Base-by-base conservation (phyloP, 192 early-diverging fungal genomes). In the Gamsiella multidivaricata region DNA sequence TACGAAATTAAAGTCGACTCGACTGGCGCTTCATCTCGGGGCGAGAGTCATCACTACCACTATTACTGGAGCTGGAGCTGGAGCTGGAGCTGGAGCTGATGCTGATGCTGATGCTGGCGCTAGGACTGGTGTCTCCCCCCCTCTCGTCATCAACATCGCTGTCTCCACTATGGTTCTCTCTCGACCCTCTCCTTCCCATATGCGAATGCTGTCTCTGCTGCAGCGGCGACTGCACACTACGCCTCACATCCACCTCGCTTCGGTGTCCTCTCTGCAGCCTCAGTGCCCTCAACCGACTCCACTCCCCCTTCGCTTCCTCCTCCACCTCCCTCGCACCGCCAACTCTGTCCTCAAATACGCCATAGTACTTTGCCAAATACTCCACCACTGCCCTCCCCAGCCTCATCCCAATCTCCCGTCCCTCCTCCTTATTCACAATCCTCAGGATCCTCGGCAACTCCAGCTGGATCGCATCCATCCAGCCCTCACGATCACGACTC, bases 381-480 rank as follows among this genome's bases (percentile, higher is more conserved):
- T 68, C 58, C 0, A 68, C 58, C 0, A 76, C 73, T 1, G 73
- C 73, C 3, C 36, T 60, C 20, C 58, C 73, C 0, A 76, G 28
- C 46, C 37, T 46, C 64, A 76, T 62, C 23, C 65, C 65, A 26
- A 76, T 49, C 23, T 68, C 64, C 9, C 73, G n/a, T 14, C 45
- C 65, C 33, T 62, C 57, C n/a, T 61, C 59, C 22, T 76, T 76
- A 0, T 49, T 59, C 1, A 68, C 59, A 26, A 62, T n/a, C 25
- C 73, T 41, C 23, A 76, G 22, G 20, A 31, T 62, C 42, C 45
- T 61, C 36, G 73, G 73, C 12, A 76, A n/a, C 57, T 76, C 73
- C 32, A 76, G 34, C 15, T 76, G 73, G 37, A 76, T 76, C 36
- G 73, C 65, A 28, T 76, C 73, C 51, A 62, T 49, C 0, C 60